Base-by-base conservation (phyloP, 129 eudicot species). In the Gnaphalium uliginosum region DNA sequence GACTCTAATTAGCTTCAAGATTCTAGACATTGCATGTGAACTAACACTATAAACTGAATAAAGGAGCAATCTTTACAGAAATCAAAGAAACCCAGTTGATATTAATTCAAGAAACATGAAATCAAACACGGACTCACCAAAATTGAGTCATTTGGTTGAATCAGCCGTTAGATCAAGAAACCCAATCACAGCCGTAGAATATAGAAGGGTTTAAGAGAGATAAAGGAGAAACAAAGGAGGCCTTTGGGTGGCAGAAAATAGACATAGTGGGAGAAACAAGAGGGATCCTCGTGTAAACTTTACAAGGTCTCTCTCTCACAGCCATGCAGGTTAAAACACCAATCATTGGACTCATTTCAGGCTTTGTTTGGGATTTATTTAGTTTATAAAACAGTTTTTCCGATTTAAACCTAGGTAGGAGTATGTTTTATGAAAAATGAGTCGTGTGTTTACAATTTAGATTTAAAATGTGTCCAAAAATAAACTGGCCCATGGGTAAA, bases 251-350 rank as follows among this genome's bases (percentile, higher is more conserved):
- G 87, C 88, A 81, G 71, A 60, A 72, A 51, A 79, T 13, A 64
- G 83, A n/a, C 79, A 79, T 72, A 57, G 78, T 73, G 82, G 62
- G 72, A 78, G 81, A 74, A 76, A 75, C 79, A 78, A 81, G 82
- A 65, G 83, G 79, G 80, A 86, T 82, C 79, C 85, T 89, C 91
- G 91, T 86, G 89, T 82, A 84, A 86, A 88, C 87, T 81, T 80
- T 86, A 75, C 76, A 83, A 69, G 81, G 81, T 83, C 71, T 78
- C 75, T 74, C 82, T 75, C 86, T 69, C 48, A 72, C 85, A 81
- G 85, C 88, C 96, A 90, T 90, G 96, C 96, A 90, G 84, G 71
- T 80, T 26, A 43, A 69, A 53, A 58, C 86, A 51, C 23, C 83
- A 73, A 72, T 73, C 17, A 78, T 82, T 87, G 85, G 76, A 37